These are phyloP conservation scores for Curvularia lunata DNA, from an alignment of 2,329 filamentous ascomycete genomes.

Conservation along the genomic window DNA sequence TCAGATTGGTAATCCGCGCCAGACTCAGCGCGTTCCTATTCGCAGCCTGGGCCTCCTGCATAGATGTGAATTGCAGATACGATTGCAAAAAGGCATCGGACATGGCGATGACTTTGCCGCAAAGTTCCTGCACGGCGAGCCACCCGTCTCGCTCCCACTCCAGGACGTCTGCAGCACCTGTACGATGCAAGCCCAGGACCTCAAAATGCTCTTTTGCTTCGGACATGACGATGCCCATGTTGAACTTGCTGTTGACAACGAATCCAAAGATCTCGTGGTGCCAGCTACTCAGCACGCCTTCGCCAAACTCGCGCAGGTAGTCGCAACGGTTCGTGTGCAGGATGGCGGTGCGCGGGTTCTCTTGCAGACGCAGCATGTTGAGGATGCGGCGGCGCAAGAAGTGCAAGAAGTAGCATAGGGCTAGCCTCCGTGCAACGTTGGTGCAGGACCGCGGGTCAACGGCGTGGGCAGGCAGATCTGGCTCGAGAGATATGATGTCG, in stretches of 20 bases:
- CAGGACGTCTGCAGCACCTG: neutral
- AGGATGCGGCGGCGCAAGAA: slow-evolving; percentile 4
- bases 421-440: slow-evolving; percentile 5
- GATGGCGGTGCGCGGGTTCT: neutral
- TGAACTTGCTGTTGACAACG: slow-evolving; percentile 7
- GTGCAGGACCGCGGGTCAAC: slow-evolving; percentile 2
- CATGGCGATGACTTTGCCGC: neutral
- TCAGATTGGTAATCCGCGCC: slow-evolving; percentile 11
- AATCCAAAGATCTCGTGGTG: slow-evolving; percentile 1
- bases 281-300: slow-evolving; percentile 1
- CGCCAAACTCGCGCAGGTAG: slow-evolving; percentile 3
- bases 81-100: slow-evolving; percentile 4
- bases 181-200: neutral
- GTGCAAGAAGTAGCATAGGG: slow-evolving; percentile 1
- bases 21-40: slow-evolving; percentile 13
- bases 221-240: slow-evolving; percentile 3
- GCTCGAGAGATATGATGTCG: slow-evolving; percentile 1
- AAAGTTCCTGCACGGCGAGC: neutral
- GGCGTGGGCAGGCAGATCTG: neutral
- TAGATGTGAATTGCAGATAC: slow-evolving; percentile 3
- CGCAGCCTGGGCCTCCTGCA: slow-evolving; percentile 16
- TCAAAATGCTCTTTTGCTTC: slow-evolving; percentile 5
- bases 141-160: slow-evolving; percentile 4
- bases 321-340: slow-evolving; percentile 3
- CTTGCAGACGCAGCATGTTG: slow-evolving; percentile 5